Evolutionary conservation across 2,329 filamentous ascomycete species (phyloP), one percentile per base, ranked within the genome.

Genomic region (Mycosphaerelloides madeirae): DNA sequence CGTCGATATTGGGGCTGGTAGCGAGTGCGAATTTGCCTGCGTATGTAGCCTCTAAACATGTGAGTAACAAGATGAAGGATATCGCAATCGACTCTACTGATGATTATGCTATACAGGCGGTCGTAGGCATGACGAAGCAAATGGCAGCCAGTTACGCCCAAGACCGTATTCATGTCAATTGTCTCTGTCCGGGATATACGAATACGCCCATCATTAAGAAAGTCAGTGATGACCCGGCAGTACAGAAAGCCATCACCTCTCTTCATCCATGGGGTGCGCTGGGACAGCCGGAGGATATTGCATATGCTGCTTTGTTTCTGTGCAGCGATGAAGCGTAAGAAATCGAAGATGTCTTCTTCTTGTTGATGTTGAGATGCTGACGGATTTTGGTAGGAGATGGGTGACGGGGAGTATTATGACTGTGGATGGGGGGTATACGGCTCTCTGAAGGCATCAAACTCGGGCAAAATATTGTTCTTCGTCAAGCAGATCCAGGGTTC

Each of bases 61-160:
- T n/a, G n/a, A n/a, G n/a, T n/a, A n/a, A n/a, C n/a, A n/a, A n/a
- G n/a, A n/a, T n/a, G n/a, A n/a, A n/a, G n/a, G n/a, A n/a, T n/a
- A n/a, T n/a, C n/a, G n/a, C n/a, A n/a, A n/a, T n/a, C n/a, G n/a
- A n/a, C n/a, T n/a, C n/a, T n/a, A n/a, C n/a, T n/a, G n/a, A n/a
- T n/a, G n/a, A n/a, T n/a, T n/a, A n/a, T n/a, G n/a, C n/a, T n/a
- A n/a, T n/a, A n/a, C n/a, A n/a, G 41, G 54, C 56, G 6, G 57
- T 59, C 8, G 52, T 61, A n/a, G 55, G 55, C 8, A 52, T 60
- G 35, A 44, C 42, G 6, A 53, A 60, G 48, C 47, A 56, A 37
- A 53, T 59, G 40, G 38, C 42, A 12, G 48, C 71, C n/a, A 68
- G 72, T 40, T 70, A 69, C 43, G 69, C 42, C 18, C 18, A 36